A percentile compares a stretch with the other conserved stretches of the same genome.
phyloP scores from a whole-genome alignment of 805 yeast genomes.

The Alloascoidea africana region DNA sequence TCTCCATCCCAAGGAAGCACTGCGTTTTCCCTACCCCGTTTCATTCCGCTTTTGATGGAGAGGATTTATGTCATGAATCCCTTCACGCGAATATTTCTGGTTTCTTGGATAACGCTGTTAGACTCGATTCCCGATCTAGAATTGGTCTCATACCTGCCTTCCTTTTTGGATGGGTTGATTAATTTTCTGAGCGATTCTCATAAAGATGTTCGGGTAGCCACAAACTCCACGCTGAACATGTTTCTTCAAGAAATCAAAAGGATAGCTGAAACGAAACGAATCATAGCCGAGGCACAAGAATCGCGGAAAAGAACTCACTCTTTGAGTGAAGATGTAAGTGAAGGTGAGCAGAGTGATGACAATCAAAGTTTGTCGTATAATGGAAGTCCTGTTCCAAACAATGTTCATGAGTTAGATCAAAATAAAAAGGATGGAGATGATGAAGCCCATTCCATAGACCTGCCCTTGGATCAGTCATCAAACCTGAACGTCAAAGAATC shows the following conservation, averaged over 20 bases:
- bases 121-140: conserved; percentile 90
- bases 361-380: too few relatives aligned
- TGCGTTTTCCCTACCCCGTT: conserved; percentile 75
- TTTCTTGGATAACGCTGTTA: conserved; percentile 86
- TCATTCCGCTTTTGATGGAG: conserved; percentile 84
- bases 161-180: conserved; percentile 73
- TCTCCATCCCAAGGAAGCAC: conserved; percentile 34
- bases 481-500: not conserved
- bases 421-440: conserved; percentile 4
- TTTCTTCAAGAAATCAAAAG: conserved; percentile 70
- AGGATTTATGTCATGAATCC: conserved; percentile 89
- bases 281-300: conserved; percentile 21
- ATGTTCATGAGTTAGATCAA: conserved; percentile 5
- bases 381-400: conserved; percentile 13
- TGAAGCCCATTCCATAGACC: conserved; percentile 2
- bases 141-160: conserved; percentile 73
- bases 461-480: conserved; percentile 1
- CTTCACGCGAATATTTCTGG: conserved; percentile 77
- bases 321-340: too few relatives aligned
- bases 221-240: conserved; percentile 60
- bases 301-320: conserved; percentile 10
- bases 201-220: conserved; percentile 75
- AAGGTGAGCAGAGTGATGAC: too few relatives aligned
- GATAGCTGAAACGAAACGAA: conserved; percentile 51
- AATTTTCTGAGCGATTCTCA: conserved; percentile 71